phyloP scores from a whole-genome alignment of 352 stramenopile genomes.

The Globisporangium carolinianum region DNA sequence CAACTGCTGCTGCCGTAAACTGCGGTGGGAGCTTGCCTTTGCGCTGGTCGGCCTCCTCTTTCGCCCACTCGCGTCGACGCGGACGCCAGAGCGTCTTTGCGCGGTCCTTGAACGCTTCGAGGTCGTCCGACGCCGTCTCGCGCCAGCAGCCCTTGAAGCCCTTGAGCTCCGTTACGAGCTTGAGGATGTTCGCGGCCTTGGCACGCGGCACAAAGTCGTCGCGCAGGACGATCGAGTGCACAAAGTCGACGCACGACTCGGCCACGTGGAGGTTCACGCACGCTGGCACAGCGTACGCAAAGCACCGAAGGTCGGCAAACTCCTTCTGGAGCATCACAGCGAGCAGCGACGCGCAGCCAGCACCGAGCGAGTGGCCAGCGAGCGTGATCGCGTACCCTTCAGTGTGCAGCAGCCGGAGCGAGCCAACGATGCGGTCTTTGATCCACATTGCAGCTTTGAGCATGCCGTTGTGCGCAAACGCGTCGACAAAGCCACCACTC shows the following conservation, averaged over 20 bases:
- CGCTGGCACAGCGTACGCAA: constrained; percentile 80
- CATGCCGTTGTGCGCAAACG: constrained; percentile 85
- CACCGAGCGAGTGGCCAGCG: constrained; percentile 74
- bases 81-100: constrained; percentile 79
- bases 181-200: constrained; percentile 79
- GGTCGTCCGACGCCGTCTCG: constrained; percentile 71
- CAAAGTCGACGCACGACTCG: constrained; percentile 66
- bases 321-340: constrained; percentile 84
- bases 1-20: not conserved
- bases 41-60: constrained; percentile 45
- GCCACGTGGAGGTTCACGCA: constrained; percentile 80
- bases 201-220: constrained; percentile 82
- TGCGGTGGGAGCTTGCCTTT: constrained; percentile 32
- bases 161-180: constrained; percentile 64
- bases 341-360: constrained; percentile 65
- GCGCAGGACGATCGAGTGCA: constrained; percentile 79
- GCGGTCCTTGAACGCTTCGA: constrained; percentile 76
- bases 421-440: constrained; percentile 74
- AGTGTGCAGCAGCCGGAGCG: constrained; percentile 58
- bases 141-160: constrained; percentile 80
- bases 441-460: constrained; percentile 84
- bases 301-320: constrained; percentile 75
- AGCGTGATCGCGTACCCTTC: constrained; percentile 82
- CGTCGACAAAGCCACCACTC: constrained; percentile 71
- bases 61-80: constrained; percentile 76